Evolutionary conservation across 2,329 filamentous ascomycete species (phyloP).

Genomic region (Lanzia echinophila): DNA sequence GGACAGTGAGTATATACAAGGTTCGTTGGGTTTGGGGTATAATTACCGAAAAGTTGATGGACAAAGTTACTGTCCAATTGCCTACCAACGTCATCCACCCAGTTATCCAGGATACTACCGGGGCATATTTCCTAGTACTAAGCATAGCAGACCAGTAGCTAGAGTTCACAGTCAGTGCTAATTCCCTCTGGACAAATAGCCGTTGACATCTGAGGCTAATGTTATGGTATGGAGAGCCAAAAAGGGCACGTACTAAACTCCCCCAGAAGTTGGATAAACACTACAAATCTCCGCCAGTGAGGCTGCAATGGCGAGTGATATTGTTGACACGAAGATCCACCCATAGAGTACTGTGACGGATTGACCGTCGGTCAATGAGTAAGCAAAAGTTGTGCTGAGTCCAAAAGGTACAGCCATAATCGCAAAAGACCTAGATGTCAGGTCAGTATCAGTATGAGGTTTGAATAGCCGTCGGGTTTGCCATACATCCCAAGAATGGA

Average conservation of each 20-base stretch:
- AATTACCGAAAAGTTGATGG: constrained; percentile 38
- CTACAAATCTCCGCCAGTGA: constrained; percentile 64
- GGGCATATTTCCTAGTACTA: constrained; percentile 56
- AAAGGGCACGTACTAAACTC: constrained; percentile 44
- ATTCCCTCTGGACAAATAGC: background rate
- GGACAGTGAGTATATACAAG: background rate
- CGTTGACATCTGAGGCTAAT: too few relatives aligned
- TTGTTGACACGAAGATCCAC: constrained; percentile 58
- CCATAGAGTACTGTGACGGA: constrained; percentile 64
- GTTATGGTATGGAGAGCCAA: background rate
- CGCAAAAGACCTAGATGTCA: constrained; percentile 49
- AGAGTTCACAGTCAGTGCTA: background rate
- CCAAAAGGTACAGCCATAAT: constrained; percentile 56
- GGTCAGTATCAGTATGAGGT: background rate
- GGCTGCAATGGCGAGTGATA: constrained; percentile 57
- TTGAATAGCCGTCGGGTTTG: background rate
- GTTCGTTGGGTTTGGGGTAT: background rate
- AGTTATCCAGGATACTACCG: constrained; percentile 61
- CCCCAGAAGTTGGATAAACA: constrained; percentile 61
- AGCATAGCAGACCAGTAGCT: constrained; percentile 63
- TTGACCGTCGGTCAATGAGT: constrained; percentile 62
- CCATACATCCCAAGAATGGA: constrained; percentile 52
- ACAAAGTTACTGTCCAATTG: constrained; percentile 60
- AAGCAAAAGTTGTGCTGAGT: constrained; percentile 60
- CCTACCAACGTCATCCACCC: constrained; percentile 68